Conservation (phyloP, 2,329 filamentous ascomycete species). For the Stachybotrys chlorohalonatus region DNA sequence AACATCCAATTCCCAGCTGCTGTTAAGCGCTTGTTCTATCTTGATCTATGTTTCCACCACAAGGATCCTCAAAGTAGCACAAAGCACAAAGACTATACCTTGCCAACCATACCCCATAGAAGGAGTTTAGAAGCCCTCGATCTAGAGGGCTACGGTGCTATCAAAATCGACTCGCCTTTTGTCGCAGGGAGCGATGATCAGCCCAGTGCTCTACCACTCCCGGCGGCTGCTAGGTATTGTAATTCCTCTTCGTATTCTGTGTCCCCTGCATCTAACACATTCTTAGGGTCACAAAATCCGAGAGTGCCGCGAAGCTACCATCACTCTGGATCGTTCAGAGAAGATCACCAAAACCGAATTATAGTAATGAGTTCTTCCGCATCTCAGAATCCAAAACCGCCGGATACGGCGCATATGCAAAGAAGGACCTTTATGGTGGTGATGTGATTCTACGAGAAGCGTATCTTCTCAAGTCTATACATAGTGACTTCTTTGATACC, state of each 20-base stretch:
- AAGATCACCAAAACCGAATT: conserved; percentile 8
- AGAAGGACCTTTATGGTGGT: conserved; percentile 22
- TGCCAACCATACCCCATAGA: no score
- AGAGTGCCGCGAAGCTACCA: background rate
- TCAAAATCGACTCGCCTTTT: background rate
- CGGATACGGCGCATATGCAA: conserved; percentile 39
- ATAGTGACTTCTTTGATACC: conserved; percentile 18
- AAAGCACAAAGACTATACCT: no score
- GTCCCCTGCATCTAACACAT: no score
- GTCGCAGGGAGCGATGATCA: no score
- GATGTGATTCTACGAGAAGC: conserved; percentile 35
- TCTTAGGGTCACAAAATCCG: no score
- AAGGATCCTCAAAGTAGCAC: no score
- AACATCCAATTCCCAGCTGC: background rate
- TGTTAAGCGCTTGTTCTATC: background rate
- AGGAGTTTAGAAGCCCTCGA: background rate
- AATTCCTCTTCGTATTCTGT: no score
- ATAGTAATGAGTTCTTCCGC: conserved; percentile 29
- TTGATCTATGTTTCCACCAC: background rate
- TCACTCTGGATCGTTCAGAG: background rate
- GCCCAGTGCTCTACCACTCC: no score
- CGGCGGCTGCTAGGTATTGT: no score
- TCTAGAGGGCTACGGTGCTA: background rate
- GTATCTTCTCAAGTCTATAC: conserved; percentile 28
- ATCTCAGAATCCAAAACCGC: conserved; percentile 30